Conservation (phyloP, 768 basidiomycete species). For the Mycena amicta region DNA sequence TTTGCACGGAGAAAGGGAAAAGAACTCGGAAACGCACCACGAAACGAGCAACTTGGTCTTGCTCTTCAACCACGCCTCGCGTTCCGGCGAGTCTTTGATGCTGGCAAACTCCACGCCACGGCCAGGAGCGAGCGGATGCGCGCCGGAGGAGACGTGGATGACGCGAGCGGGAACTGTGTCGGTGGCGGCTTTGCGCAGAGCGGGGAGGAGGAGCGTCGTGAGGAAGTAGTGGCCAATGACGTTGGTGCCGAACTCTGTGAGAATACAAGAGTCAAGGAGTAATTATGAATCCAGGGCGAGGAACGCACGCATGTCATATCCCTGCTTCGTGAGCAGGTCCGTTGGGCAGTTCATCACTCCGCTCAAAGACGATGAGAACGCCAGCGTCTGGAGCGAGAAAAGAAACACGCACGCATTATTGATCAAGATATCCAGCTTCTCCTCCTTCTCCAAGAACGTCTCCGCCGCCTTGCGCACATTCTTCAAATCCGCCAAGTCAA, state of each 20-base stretch:
- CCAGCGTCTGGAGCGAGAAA: neutral
- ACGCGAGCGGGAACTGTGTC: constrained; percentile 21
- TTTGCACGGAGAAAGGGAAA: neutral
- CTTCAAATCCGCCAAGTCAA: constrained; percentile 24
- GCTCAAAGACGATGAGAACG: neutral
- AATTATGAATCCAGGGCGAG: neutral
- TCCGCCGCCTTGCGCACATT: constrained; percentile 18
- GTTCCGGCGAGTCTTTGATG: neutral
- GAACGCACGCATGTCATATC: constrained; percentile 24
- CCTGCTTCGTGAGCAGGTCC: constrained; percentile 24
- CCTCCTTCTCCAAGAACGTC: constrained; percentile 17
- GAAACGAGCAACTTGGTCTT: neutral
- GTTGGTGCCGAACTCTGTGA: constrained; percentile 16
- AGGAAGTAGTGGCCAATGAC: constrained; percentile 22
- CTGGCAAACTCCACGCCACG: neutral
- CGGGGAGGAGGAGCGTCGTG: constrained; percentile 27
- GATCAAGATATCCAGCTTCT: constrained; percentile 24
- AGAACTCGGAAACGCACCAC: neutral
- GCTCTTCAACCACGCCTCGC: constrained; percentile 2
- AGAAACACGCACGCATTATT: constrained; percentile 25
- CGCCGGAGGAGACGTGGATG: constrained; percentile 23
- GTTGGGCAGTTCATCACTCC: constrained; percentile 27
- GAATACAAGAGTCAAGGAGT: neutral
- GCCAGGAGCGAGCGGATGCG: neutral
- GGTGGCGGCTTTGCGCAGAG: constrained; percentile 12